These are phyloP conservation scores for Gracilaria domingensis DNA, from an alignment of 23 red algal species.

Conservation along the genomic window DNA sequence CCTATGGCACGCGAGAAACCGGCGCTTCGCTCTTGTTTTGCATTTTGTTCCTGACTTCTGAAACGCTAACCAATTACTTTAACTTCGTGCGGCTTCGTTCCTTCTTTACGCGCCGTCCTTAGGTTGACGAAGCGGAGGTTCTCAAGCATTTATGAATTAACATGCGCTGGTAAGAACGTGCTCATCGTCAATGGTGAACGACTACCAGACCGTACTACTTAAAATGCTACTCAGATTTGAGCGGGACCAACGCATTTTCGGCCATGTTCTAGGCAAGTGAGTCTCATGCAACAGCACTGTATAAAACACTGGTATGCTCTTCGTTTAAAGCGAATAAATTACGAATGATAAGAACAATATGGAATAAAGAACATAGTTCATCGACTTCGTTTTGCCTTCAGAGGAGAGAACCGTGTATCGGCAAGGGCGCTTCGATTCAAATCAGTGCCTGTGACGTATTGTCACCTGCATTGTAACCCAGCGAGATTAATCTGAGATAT, in stretches of 20 bases:
- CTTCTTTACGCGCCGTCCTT: not conserved
- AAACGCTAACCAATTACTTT: constrained; percentile 1
- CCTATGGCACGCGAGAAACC: not conserved
- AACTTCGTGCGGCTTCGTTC: not conserved
- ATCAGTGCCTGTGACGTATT: no score
- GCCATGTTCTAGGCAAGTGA: not conserved
- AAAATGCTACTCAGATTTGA: not conserved
- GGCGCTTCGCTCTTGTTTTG: not conserved
- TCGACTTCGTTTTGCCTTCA: no score
- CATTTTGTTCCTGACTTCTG: not conserved
- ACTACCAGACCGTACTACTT: not conserved
- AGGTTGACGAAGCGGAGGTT: constrained; percentile 80
- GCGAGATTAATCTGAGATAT: no score
- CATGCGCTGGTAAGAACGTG: not conserved
- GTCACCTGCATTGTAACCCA: no score
- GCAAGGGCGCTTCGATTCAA: no score
- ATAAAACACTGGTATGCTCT: not conserved
- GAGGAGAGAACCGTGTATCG: no score
- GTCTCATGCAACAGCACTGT: not conserved
- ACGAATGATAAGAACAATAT: no score
- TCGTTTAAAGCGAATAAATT: no score
- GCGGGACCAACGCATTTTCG: no score
- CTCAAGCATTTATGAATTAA: constrained; percentile 57
- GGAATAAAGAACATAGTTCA: no score
- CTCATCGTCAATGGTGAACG: not conserved